Conservation (phyloP, 1,139 yeast species). For the Yamadazyma songkhlaensis region DNA sequence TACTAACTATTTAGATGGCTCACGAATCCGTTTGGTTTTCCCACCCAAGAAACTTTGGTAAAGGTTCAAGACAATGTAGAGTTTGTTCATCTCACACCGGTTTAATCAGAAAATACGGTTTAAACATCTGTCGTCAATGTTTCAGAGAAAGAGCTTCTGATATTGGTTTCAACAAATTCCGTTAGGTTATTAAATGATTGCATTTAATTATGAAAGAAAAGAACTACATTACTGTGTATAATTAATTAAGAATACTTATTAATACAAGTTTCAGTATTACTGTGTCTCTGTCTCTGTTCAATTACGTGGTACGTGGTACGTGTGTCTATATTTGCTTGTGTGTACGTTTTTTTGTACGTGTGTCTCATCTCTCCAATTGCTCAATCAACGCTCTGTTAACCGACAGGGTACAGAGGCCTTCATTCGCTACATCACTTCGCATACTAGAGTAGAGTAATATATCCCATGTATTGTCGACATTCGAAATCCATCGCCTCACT, state of each 20-base stretch:
- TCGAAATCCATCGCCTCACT: constrained; percentile 54
- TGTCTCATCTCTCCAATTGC: too few species aligned
- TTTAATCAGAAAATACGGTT: constrained; percentile 99
- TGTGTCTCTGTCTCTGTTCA: too few species aligned
- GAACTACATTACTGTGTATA: constrained; percentile 21
- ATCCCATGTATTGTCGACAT: constrained; percentile 67
- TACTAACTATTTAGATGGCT: constrained; percentile 75
- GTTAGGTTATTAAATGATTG: constrained; percentile 49
- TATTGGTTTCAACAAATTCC: constrained; percentile 99
- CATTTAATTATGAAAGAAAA: constrained; percentile 7
- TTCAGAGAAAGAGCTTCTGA: constrained; percentile 99
- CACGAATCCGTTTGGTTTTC: constrained; percentile 99
- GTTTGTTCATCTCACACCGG: constrained; percentile 99
- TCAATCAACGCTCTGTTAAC: too few species aligned
- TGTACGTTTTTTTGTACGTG: too few species aligned
- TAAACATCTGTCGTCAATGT: constrained; percentile 99
- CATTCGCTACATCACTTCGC: too few species aligned
- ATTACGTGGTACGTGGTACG: too few species aligned
- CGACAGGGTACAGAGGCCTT: too few species aligned
- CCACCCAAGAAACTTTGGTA: constrained; percentile 99
- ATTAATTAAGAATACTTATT: constrained; percentile 15
- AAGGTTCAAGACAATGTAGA: constrained; percentile 99
- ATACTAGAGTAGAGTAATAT: constrained; percentile 37
- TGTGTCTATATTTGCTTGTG: too few species aligned
- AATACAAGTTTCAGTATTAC: constrained; percentile 6